Evolutionary conservation across 371 early-diverging fungal genomes (phyloP), one percentile per base, ranked within the genome.

Genomic region (Mortierella sp.): DNA sequence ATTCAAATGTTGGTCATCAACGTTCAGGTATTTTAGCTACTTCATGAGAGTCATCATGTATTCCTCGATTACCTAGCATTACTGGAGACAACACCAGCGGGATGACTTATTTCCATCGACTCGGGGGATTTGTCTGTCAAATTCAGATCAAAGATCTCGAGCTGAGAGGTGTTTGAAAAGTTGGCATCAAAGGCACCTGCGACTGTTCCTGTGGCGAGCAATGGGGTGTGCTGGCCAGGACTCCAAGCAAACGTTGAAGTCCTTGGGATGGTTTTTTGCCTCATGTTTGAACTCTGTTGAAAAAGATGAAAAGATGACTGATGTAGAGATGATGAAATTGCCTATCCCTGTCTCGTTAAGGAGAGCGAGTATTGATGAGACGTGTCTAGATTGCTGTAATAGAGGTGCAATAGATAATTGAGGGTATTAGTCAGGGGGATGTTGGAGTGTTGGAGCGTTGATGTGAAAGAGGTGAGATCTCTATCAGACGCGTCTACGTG

Each of bases 181-280:
- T 95, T 93, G 58, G 96, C 97, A 87, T 98, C 98, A 66, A 99
- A 88, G 35, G 99, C 97, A 30, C 99, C 99, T 11, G 98, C 96
- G 39, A 96, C 97, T 32, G 97, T 96, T 66, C 97, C 99, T 18
- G 94, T 88, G n/a, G 97, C 98, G 66, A 99, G 87, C 63, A 92
- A 84, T 37, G 93, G 88, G 28, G 88, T 69, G 57, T 92, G 89
- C 75, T 92, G 93, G 35, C 90, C 90, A 54, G 96, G 94, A 63
- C 93, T 89, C 96, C 96, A 96, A 32, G 95, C 93, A 75, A 94
- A 90, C 39, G 93, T 92, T 14, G 95, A 93, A 39, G 95, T 94
- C 78, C 93, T 92, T 70, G 92, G 88, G 77, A 95, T 91, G 79
- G 88, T 91, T 84, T 92, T 94, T 73, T 81, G 83, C 61, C 77